Base-by-base conservation (phyloP, 2,329 filamentous ascomycete species). In the Fusarium buxicola region DNA sequence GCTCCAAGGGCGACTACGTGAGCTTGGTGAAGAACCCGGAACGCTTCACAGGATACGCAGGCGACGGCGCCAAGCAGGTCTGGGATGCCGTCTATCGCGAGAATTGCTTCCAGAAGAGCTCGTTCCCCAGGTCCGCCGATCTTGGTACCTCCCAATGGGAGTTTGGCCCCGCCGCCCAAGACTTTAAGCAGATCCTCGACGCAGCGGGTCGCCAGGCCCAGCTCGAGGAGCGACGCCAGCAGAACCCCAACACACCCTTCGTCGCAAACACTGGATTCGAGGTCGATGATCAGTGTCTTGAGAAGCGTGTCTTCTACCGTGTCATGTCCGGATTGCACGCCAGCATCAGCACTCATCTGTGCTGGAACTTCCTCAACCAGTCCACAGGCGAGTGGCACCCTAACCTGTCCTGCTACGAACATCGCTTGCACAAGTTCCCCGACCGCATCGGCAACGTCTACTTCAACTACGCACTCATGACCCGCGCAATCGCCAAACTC, bases 261-360 rank as follows among this genome's bases (percentile, higher is more conserved):
- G 83, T 88, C 43, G 83, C 87, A 45, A 84, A 85, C 69, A 86
- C 86, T 8, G 85, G 86, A 1, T 81, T 94, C 45, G 91, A 95
- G 65, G 83, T 89, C 43, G 93, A 97, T 67, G 94, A 97, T 68
- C 92, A 97, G 73, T 99, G 95, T 72, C 80, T 99, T 21, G 95
- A 99, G 81, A 98, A 99, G 84, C 90, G 95, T n/a, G 95, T 98
- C 32, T 99, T 99, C 76, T 95, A 98, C 78, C 87, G 94, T 7
- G 88, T 99, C 63, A 88, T 99, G 61, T 97, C 93, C 47, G 95
- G 95, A 38, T 97, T 99, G 95, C 95, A 99, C 76, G 92, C 95
- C 13, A 97, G 94, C 64, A 99, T 99, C 76, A 97, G 92, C 65
- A 92, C 94, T 1, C 95, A 99, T 77, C 82, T 99, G 36, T 99